Base-by-base conservation (phyloP, 768 basidiomycete species). In the Phylloporus sp. region DNA sequence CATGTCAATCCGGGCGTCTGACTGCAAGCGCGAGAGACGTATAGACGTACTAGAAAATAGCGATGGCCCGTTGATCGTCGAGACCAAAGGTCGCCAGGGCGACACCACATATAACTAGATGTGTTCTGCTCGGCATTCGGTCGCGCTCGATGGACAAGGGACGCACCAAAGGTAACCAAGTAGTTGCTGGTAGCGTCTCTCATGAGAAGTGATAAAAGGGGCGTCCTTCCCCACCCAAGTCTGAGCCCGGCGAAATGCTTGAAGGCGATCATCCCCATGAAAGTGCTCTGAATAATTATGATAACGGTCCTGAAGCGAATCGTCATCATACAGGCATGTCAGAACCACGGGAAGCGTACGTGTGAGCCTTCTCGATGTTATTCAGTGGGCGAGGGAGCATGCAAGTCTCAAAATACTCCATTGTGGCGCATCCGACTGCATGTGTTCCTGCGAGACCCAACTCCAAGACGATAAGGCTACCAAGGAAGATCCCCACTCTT, bases 151-250 rank as follows among this genome's bases (percentile, higher is more conserved):
- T 8, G 8, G 18, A 32, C 18, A 11, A 13, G n/a, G 33, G 31
- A 51, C 52, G 53, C 44, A 76, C 76, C 44, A 47, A 73, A 71
- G 9, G 75, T 49, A 4, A 70, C 37, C 26, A 71, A 35, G 55
- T 72, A 76, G 2, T 72, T 70, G 63, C 71, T 69, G 3, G 70
- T 68, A 7, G 76, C 70, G 55, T 78, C 76, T n/a, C 69, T 68
- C 55, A 73, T 62, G 13, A 77, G 60, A 36, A 76, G 51, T 6
- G 63, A 48, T 11, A 74, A 50, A 7, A 77, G 55, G 0, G 71
- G 74, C 2, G 69, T 65, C 38, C 71, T 66, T 22, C 70, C 71
- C 71, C 70, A 71, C 9, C 71, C 71, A 1, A 57, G 57, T 33
- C 68, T 68, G 8, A 65, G 44, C 3, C 68, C 63, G 17, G 53